Evolutionary conservation across 2,329 filamentous ascomycete species (phyloP).

Genomic region (Bertia moriformis): DNA sequence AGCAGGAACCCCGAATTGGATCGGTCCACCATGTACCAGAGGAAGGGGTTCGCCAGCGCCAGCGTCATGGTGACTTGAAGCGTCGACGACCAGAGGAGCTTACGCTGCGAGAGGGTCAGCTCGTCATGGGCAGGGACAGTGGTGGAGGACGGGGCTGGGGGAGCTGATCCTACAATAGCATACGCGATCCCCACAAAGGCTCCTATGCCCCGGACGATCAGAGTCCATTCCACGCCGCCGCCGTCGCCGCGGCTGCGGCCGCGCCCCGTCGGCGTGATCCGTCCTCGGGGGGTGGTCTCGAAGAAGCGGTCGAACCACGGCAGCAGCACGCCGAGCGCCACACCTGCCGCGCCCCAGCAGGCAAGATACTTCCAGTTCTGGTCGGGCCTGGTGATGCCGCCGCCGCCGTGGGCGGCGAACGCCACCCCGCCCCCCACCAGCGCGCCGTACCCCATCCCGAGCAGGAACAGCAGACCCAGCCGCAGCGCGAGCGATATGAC

Average conservation of each 20-base stretch:
- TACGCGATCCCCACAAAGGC: constrained; percentile 48
- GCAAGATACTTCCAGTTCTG: constrained; percentile 53
- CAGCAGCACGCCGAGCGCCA: constrained; percentile 63
- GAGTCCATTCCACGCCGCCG: constrained; percentile 55
- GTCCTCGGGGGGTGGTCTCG: too few relatives aligned
- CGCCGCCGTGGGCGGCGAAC: constrained; percentile 37
- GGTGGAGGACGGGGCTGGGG: background rate
- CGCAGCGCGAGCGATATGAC: constrained; percentile 39
- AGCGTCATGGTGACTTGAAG: constrained; percentile 81
- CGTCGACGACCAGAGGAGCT: constrained; percentile 82
- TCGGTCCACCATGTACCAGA: constrained; percentile 97
- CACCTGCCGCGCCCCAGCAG: constrained; percentile 71
- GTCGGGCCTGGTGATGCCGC: constrained; percentile 19
- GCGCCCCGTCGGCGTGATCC: constrained; percentile 5
- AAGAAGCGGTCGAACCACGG: constrained; percentile 69
- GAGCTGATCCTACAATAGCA: constrained; percentile 52
- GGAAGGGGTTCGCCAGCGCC: constrained; percentile 75
- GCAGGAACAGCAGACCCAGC: constrained; percentile 53
- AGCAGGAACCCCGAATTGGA: constrained; percentile 73
- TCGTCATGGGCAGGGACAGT: background rate
- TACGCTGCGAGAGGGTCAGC: constrained; percentile 59
- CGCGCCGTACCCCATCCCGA: constrained; percentile 72
- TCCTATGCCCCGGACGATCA: constrained; percentile 42
- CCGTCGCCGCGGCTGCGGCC: constrained; percentile 13
- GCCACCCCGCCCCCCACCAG: constrained; percentile 60